Conservation (phyloP, 108 stramenopile genomes). For the Parietichytrium sp. region DNA sequence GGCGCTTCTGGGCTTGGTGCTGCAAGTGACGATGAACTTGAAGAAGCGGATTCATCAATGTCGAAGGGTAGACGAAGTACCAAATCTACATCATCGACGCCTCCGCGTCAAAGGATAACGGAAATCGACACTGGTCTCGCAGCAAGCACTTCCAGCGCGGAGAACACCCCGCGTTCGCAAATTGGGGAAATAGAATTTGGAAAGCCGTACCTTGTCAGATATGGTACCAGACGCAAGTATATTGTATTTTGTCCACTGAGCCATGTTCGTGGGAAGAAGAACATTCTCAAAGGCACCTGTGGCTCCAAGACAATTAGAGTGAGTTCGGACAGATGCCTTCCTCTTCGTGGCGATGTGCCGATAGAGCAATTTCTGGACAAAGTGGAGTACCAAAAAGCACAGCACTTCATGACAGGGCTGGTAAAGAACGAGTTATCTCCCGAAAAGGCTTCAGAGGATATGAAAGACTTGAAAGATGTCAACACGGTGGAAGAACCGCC, state of each 20-base stretch:
- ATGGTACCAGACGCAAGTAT: conserved; percentile 15
- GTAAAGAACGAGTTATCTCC: not conserved
- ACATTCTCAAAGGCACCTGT: not conserved
- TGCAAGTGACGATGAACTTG: too few relatives aligned
- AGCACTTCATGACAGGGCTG: not conserved
- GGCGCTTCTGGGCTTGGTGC: too few relatives aligned
- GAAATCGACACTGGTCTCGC: too few relatives aligned
- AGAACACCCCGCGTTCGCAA: too few relatives aligned
- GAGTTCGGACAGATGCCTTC: not conserved
- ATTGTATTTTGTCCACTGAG: not conserved
- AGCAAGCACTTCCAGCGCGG: too few relatives aligned
- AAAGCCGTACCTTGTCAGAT: not conserved
- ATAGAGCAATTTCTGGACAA: not conserved
- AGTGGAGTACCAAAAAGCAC: not conserved
- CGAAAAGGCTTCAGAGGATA: not conserved
- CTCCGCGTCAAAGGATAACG: too few relatives aligned
- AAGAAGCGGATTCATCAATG: too few relatives aligned
- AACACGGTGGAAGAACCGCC: not conserved
- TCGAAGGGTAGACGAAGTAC: too few relatives aligned
- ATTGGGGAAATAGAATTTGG: not conserved
- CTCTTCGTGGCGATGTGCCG: not conserved
- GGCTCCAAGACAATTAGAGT: not conserved
- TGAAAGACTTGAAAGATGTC: not conserved
- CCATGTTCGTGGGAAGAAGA: not conserved
- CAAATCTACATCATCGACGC: too few relatives aligned